A percentile compares a stretch with the other conserved stretches of the same genome.
Evolutionary conservation across 1,284 basidiomycete genomes (phyloP).

Genomic region (Boletus holoroseus): DNA sequence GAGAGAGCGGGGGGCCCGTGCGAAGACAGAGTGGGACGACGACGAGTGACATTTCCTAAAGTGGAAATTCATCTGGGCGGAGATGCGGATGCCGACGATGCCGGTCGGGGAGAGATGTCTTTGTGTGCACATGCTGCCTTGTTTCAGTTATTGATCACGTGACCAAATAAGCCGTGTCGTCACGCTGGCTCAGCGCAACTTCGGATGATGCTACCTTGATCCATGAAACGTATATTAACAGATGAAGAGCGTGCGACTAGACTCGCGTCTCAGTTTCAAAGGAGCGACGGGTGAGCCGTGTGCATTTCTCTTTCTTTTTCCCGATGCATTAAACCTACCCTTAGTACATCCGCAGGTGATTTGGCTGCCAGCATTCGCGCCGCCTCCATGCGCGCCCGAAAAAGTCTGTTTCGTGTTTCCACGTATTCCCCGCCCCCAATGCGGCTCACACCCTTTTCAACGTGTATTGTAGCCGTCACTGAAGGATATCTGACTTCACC

Average conservation of each 20-base stretch:
- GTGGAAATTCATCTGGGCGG: slow-evolving; percentile 8
- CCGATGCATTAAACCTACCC: slow-evolving; percentile 6
- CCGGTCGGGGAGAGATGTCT: slow-evolving; percentile 4
- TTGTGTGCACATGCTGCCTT: background rate
- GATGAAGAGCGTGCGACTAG: slow-evolving; percentile 36
- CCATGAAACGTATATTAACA: slow-evolving; percentile 42
- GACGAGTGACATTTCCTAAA: slow-evolving; percentile 15
- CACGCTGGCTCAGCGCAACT: background rate
- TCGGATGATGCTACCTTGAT: slow-evolving; percentile 1
- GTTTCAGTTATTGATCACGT: slow-evolving; percentile 6
- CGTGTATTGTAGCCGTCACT: slow-evolving; percentile 28
- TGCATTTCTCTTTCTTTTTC: slow-evolving; percentile 5
- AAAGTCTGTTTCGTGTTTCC: slow-evolving; percentile 30
- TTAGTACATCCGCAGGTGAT: slow-evolving; percentile 21
- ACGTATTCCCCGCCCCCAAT: slow-evolving; percentile 19
- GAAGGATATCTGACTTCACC: slow-evolving; percentile 33
- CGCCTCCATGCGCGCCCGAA: slow-evolving; percentile 33
- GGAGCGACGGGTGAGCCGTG: slow-evolving; percentile 22
- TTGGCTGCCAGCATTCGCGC: slow-evolving; percentile 32
- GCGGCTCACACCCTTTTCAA: slow-evolving; percentile 28
- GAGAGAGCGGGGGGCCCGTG: slow-evolving; percentile 20
- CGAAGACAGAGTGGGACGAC: slow-evolving; percentile 16
- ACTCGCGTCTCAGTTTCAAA: slow-evolving; percentile 27
- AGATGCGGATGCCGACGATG: slow-evolving; percentile 17
- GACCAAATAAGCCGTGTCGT: slow-evolving; percentile 1